Percentiles rank a stretch among this genome's conserved stretches.
These are phyloP conservation scores for Eugenia klotzschiana DNA, from an alignment of 441 rosid genomes.

Conservation along the genomic window DNA sequence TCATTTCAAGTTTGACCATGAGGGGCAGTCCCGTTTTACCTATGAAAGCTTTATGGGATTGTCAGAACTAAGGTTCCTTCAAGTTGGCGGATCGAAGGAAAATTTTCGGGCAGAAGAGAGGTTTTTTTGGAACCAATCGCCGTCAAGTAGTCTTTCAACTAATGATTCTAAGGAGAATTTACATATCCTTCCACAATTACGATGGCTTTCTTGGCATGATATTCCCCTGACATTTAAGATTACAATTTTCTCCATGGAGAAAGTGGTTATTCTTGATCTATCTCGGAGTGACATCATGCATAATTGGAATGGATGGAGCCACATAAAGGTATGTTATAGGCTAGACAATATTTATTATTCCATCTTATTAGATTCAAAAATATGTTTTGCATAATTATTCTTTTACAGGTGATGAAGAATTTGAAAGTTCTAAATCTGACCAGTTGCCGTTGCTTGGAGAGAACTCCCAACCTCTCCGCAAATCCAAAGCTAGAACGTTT, in stretches of 20 bases:
- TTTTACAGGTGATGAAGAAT: neutral
- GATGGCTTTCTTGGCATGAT: fast-evolving
- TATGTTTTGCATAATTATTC: neutral
- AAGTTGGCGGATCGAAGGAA: fast-evolving
- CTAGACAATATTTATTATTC: neutral
- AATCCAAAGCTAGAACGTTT: neutral
- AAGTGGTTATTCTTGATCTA: neutral
- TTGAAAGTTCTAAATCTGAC: neutral
- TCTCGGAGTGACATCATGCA: fast-evolving
- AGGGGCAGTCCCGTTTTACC: fast-evolving
- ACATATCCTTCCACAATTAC: neutral
- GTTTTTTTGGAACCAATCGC: no score
- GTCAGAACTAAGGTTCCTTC: neutral
- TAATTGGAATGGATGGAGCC: neutral
- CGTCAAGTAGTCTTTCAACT: neutral
- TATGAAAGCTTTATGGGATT: neutral
- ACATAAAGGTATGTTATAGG: neutral
- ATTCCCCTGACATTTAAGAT: neutral
- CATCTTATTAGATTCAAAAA: fast-evolving
- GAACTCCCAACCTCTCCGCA: neutral
- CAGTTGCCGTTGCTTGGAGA: fast-evolving
- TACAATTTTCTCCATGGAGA: neutral
- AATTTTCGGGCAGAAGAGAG: neutral
- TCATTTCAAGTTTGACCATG: fast-evolving
- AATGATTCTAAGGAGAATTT: neutral